phyloP scores from a whole-genome alignment of 495 filamentous ascomycete genomes.

The Talaromyces wortmannii region DNA sequence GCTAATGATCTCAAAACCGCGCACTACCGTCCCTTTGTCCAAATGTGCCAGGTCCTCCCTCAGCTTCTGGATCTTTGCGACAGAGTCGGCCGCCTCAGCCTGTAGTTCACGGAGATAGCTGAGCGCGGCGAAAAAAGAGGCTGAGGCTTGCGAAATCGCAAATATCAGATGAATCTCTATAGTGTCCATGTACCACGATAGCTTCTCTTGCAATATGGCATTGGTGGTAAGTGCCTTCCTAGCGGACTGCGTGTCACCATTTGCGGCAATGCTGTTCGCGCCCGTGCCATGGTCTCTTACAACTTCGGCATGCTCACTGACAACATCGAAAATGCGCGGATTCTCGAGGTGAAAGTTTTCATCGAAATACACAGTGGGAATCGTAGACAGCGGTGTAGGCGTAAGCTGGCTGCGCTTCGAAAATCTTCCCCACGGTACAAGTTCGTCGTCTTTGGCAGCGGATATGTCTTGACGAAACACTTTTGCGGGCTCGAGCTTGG shows the following conservation, averaged over 20 bases:
- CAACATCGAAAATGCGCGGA: constrained; percentile 77
- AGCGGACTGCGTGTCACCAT: constrained; percentile 3
- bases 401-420: constrained; percentile 25
- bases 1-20: constrained; percentile 78
- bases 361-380: constrained; percentile 77
- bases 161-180: constrained; percentile 81
- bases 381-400: constrained; percentile 56
- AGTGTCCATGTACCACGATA: constrained; percentile 95
- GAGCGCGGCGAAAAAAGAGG: constrained; percentile 77
- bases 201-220: constrained; percentile 80
- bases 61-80: constrained; percentile 67
- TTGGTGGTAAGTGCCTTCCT: constrained; percentile 78
- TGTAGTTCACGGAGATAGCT: constrained; percentile 73
- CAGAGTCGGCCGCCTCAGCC: constrained; percentile 71
- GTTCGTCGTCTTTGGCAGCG: constrained; percentile 1
- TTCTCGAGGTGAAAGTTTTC: constrained; percentile 82
- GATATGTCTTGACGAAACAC: constrained; percentile 6
- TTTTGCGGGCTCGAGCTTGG: constrained; percentile 52
- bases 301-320: constrained; percentile 78
- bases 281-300: constrained; percentile 38
- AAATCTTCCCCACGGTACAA: background rate
- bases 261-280: constrained; percentile 18
- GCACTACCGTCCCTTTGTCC: constrained; percentile 79
- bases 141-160: constrained; percentile 74
- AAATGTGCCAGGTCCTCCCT: constrained; percentile 70